phyloP scores from a whole-genome alignment of 225 moss, liverwort and hornwort species.

The Climacium dendroides region DNA sequence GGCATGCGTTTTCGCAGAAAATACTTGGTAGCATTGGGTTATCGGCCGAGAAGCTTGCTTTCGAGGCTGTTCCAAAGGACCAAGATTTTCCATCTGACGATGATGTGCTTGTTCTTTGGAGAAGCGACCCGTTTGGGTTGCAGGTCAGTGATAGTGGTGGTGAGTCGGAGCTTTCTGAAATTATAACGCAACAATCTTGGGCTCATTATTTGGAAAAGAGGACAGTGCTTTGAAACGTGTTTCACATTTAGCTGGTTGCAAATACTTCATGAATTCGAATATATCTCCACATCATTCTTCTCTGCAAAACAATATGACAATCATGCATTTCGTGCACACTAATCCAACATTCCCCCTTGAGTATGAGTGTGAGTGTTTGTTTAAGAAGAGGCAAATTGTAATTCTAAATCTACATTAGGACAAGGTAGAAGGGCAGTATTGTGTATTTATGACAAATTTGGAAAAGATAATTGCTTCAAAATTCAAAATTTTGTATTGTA shows the following conservation, averaged over 20 bases:
- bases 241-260: background rate
- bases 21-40: constrained; percentile 9
- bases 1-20: constrained; percentile 19
- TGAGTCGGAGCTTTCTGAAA: constrained; percentile 23
- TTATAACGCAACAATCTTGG: constrained; percentile 23
- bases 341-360: background rate
- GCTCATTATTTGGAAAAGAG: constrained; percentile 25
- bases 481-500: background rate
- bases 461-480: background rate
- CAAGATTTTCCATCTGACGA: constrained; percentile 36
- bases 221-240: background rate
- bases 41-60: constrained; percentile 37
- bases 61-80: constrained; percentile 40
- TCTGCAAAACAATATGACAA: background rate
- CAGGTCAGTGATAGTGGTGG: constrained; percentile 39
- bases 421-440: background rate
- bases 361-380: background rate
- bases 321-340: background rate
- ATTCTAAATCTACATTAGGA: background rate
- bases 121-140: constrained; percentile 1
- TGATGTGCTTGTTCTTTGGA: constrained; percentile 43
- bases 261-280: background rate
- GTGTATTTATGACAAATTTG: background rate
- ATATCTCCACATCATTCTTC: background rate
- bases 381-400: background rate